Conservation (phyloP, 345 rosid genomes). For the Arabis hirsuta region DNA sequence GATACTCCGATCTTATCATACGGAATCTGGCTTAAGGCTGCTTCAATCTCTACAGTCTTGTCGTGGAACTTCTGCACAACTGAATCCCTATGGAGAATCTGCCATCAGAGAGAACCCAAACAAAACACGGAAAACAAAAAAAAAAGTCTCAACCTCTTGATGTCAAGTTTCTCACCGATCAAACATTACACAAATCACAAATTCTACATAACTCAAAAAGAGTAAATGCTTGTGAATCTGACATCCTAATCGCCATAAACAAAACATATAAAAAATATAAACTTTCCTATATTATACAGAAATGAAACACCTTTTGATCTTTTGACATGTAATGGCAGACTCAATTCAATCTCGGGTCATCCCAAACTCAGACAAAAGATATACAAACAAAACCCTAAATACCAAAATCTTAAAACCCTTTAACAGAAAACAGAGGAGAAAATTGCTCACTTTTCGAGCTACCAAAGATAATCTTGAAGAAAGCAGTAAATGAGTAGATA, state of each 20-base stretch:
- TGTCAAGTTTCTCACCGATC: not conserved
- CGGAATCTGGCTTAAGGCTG: slow-evolving; percentile 68
- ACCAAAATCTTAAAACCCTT: slow-evolving; percentile 35
- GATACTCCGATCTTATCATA: slow-evolving; percentile 62
- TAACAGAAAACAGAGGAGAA: slow-evolving; percentile 12
- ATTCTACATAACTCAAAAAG: slow-evolving; percentile 17
- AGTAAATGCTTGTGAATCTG: slow-evolving; percentile 3
- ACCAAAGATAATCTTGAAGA: slow-evolving; percentile 31
- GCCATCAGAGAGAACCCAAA: slow-evolving; percentile 23
- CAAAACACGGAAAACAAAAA: not conserved
- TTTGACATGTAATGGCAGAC: not conserved
- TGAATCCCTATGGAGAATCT: slow-evolving; percentile 65
- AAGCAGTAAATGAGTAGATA: slow-evolving; percentile 22
- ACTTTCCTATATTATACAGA: not conserved
- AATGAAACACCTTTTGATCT: not conserved
- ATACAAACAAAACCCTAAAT: slow-evolving; percentile 26
- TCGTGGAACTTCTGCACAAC: slow-evolving; percentile 54
- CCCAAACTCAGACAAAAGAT: slow-evolving; percentile 14
- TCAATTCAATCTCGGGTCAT: not conserved
- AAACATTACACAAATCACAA: slow-evolving; percentile 8
- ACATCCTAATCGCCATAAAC: too few species aligned
- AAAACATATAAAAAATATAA: not conserved
- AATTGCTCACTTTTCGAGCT: slow-evolving; percentile 25
- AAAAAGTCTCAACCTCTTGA: slow-evolving; percentile 19
- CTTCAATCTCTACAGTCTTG: slow-evolving; percentile 69